Percentiles rank a stretch among this genome's conserved stretches.
phyloP scores from a whole-genome alignment of 371 early-diverging fungal genomes.

The Nematocida ironsii region DNA sequence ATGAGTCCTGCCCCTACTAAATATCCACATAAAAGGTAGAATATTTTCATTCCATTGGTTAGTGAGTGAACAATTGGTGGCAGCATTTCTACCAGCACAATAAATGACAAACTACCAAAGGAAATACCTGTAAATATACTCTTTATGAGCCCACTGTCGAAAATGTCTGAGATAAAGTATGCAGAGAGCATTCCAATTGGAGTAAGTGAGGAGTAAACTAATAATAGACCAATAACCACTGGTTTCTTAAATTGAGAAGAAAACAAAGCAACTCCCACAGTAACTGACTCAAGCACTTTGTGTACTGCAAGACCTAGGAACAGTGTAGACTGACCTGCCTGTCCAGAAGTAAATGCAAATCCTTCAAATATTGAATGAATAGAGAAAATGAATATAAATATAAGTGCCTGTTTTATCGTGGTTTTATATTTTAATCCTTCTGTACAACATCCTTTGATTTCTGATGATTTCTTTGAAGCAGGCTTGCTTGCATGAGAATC shows the following conservation, averaged over 20 bases:
- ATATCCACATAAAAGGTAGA: conserved; percentile 54
- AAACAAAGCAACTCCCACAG: conserved; percentile 56
- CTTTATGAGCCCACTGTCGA: conserved; percentile 19
- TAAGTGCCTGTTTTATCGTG: conserved; percentile 53
- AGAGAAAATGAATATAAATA: conserved; percentile 58
- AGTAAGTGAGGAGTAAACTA: conserved; percentile 55
- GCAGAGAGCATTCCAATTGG: conserved; percentile 67
- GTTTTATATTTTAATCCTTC: conserved; percentile 53
- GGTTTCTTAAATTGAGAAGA: conserved; percentile 40
- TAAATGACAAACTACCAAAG: conserved; percentile 68
- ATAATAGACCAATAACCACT: conserved; percentile 14
- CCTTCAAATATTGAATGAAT: conserved; percentile 62
- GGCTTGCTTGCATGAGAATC: neutral
- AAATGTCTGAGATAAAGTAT: neutral
- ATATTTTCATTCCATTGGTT: conserved; percentile 32
- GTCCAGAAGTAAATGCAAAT: conserved; percentile 33
- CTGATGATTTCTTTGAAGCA: neutral
- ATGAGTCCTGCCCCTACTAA: conserved; percentile 46
- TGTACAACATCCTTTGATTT: conserved; percentile 54
- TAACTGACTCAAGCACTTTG: conserved; percentile 58
- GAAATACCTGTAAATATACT: conserved; percentile 62
- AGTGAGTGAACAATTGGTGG: conserved; percentile 62
- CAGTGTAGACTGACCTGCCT: neutral
- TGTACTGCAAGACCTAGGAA: conserved; percentile 51
- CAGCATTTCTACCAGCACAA: conserved; percentile 70